Percentiles rank a stretch among this genome's conserved stretches.
Conservation (phyloP, 805 yeast species). For the Saccharomyces kudriavzevii region DNA sequence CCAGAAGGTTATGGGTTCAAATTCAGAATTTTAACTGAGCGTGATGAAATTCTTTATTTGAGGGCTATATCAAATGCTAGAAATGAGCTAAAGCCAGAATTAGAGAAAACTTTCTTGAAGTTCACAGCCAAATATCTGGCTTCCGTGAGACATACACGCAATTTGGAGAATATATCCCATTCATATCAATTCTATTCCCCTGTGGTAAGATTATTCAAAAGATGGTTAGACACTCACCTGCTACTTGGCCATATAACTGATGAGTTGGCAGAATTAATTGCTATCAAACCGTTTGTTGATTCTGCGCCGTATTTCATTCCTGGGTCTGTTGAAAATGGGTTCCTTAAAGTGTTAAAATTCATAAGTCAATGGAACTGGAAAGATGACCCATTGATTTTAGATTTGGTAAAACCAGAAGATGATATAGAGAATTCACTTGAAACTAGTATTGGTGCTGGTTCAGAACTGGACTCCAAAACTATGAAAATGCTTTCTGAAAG, state of each 20-base stretch:
- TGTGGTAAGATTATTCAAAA: constrained; percentile 75
- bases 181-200: constrained; percentile 69
- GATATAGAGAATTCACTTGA: constrained; percentile 30
- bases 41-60: constrained; percentile 68
- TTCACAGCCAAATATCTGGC: constrained; percentile 60
- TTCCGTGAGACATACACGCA: constrained; percentile 71
- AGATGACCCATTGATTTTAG: constrained; percentile 75
- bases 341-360: constrained; percentile 62
- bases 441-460: constrained; percentile 23
- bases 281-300: constrained; percentile 77
- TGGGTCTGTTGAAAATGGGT: constrained; percentile 70
- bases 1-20: constrained; percentile 89
- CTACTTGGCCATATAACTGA: constrained; percentile 65
- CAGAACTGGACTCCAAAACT: constrained; percentile 28
- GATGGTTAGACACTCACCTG: constrained; percentile 82
- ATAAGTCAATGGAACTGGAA: constrained; percentile 91
- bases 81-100: constrained; percentile 48
- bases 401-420: constrained; percentile 48
- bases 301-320: constrained; percentile 82
- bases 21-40: constrained; percentile 68
- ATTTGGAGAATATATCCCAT: constrained; percentile 61
- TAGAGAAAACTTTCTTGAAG: constrained; percentile 55
- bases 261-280: constrained; percentile 74
- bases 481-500: constrained; percentile 49
- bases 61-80: constrained; percentile 62